Evolutionary conservation across 257 asterid species (phyloP).

Genomic region (Rehmannia glutinosa): DNA sequence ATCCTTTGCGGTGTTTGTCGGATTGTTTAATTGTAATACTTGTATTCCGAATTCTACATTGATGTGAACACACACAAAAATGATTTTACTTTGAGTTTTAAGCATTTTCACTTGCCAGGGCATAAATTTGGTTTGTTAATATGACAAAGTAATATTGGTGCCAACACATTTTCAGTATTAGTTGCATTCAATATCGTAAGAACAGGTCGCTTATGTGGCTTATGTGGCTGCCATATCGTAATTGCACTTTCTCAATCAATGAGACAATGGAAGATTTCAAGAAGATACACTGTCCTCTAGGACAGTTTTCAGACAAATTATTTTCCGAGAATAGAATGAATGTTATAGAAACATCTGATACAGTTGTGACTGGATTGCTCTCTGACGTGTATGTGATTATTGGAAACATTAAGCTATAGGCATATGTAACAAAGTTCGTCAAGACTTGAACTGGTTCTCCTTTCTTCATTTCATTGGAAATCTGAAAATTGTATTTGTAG

Average conservation of each 20-base stretch:
- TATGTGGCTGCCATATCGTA: background rate
- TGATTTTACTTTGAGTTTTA: background rate
- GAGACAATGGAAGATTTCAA: background rate
- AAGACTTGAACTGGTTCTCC: background rate
- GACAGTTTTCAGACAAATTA: background rate
- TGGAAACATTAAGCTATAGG: conserved; percentile 4
- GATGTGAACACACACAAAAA: background rate
- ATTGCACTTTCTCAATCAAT: background rate
- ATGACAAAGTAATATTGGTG: background rate
- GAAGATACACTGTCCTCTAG: background rate
- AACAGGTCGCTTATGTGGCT: background rate
- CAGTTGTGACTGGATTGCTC: background rate
- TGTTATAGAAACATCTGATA: background rate
- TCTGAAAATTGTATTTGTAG: conserved; percentile 1
- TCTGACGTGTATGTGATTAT: background rate
- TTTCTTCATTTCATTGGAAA: conserved; percentile 9
- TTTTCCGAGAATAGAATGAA: background rate
- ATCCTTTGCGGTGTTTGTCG: background rate
- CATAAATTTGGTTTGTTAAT: conserved; percentile 6
- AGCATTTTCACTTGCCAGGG: conserved; percentile 14
- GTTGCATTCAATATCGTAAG: background rate
- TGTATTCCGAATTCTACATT: background rate
- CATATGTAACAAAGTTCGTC: background rate
- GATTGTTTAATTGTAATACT: background rate
- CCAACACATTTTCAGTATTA: background rate